These are phyloP conservation scores for Fusarium napiforme DNA, from an alignment of 2,329 filamentous ascomycete genomes.

Conservation along the genomic window DNA sequence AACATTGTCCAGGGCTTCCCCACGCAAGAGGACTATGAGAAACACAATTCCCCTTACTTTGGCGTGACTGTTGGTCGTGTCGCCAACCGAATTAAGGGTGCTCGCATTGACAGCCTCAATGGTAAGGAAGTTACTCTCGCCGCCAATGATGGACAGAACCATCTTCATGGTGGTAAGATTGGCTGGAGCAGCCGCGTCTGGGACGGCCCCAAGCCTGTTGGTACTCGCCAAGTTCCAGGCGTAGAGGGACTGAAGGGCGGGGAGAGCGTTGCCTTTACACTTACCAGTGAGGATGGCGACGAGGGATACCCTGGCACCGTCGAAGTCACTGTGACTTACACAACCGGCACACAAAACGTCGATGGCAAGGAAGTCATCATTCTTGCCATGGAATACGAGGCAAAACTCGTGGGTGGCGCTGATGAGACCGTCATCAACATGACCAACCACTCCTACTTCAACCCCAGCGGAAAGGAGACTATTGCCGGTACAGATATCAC, in stretches of 20 bases:
- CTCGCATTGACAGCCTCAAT: constrained; percentile 78
- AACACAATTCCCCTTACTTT: constrained; percentile 83
- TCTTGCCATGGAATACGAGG: constrained; percentile 90
- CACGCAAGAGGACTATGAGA: constrained; percentile 76
- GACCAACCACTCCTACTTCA: constrained; percentile 93
- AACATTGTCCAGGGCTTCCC: constrained; percentile 94
- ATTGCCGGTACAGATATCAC: constrained; percentile 73
- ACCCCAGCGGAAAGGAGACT: constrained; percentile 64
- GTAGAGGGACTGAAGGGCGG: constrained; percentile 66
- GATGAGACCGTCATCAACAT: constrained; percentile 94
- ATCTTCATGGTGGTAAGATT: constrained; percentile 74
- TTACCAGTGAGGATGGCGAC: constrained; percentile 81
- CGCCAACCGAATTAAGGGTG: constrained; percentile 82
- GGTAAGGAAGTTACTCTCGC: constrained; percentile 74
- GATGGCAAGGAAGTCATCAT: constrained; percentile 74
- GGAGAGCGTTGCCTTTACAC: constrained; percentile 73
- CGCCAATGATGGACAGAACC: constrained; percentile 82
- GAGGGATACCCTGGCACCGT: constrained; percentile 92
- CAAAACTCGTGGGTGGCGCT: constrained; percentile 78
- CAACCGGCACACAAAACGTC: constrained; percentile 72
- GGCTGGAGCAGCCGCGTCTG: constrained; percentile 88
- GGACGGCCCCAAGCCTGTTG: constrained; percentile 74
- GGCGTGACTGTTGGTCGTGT: constrained; percentile 91
- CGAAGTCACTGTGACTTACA: constrained; percentile 81
- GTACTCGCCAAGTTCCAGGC: constrained; percentile 61